Conservation (phyloP, 768 basidiomycete genomes). For the Xerocomus spinulosus region DNA sequence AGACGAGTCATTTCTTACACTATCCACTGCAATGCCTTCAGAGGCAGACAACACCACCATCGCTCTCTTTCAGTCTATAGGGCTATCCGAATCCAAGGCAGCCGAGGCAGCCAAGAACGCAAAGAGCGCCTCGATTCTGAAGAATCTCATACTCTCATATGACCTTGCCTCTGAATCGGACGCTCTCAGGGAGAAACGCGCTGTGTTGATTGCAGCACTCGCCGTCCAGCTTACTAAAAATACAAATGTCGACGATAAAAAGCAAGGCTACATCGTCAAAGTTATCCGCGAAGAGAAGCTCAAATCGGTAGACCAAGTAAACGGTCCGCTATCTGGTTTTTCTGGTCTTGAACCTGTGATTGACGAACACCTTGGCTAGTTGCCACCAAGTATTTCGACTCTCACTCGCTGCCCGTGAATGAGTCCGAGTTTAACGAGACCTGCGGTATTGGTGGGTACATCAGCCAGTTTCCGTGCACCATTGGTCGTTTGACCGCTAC, state of each 20-base stretch:
- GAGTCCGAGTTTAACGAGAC: conserved; percentile 66
- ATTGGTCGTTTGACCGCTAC: conserved; percentile 1
- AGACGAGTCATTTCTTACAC: not conserved
- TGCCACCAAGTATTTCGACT: conserved; percentile 71
- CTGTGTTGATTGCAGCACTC: conserved; percentile 62
- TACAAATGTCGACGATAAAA: conserved; percentile 43
- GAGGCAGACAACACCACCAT: conserved; percentile 10
- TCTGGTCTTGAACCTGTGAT: not conserved
- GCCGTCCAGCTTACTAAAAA: conserved; percentile 59
- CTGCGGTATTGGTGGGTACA: conserved; percentile 80
- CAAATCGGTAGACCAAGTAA: conserved; percentile 80
- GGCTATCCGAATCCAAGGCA: conserved; percentile 71
- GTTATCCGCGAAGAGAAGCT: conserved; percentile 69
- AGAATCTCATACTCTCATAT: conserved; percentile 60
- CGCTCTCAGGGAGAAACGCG: conserved; percentile 74
- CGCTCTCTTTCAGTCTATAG: conserved; percentile 68
- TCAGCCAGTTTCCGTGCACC: not conserved
- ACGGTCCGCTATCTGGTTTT: conserved; percentile 48
- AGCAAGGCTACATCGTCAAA: conserved; percentile 58
- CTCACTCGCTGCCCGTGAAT: conserved; percentile 56
- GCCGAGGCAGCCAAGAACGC: conserved; percentile 76
- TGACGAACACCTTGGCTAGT: conserved; percentile 7
- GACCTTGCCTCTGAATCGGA: conserved; percentile 34
- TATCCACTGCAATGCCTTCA: conserved; percentile 11
- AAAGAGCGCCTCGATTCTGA: conserved; percentile 69